Evolutionary conservation across 495 filamentous ascomycete genomes (phyloP), one percentile per base, ranked within the genome.

Genomic region (Hypoxylon lienhwacheense): DNA sequence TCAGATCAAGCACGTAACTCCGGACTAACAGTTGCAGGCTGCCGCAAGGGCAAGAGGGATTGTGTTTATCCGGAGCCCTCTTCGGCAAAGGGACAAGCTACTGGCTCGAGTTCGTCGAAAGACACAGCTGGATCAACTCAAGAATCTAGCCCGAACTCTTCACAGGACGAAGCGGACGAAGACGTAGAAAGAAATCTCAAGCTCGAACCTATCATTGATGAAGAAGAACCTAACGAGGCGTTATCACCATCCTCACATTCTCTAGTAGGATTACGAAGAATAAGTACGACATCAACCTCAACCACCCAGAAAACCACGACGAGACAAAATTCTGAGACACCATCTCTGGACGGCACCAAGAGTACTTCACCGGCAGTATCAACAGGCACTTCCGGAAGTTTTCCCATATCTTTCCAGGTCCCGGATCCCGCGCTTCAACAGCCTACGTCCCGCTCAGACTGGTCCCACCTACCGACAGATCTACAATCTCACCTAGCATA

Each of bases 11-110:
- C 8, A 25, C 26, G 2, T 15, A 7, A 25, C 12, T 43, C 29
- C 21, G 28, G 42, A 26, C 48, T 59, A 26, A 58, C 17, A 55
- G 19, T 41, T 11, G 35, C 51, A 89, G 86, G 89, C 59, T 96
- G 90, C 67, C 81, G 82, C 46, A 96, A 95, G 69, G 90, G 90
- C 25, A 86, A 81, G 53, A 78, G 91, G 66, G 88, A 91, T 25
- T 96, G 91, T 63, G 74, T 83, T 42, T 96, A 92, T 68, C 89
- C 90, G 7, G 86, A 87, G 28, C 78, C 83, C 14, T 65, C 80
- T n/a, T 71, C 79, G 19, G 49, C 77, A 20, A 78, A 82, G 66
- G 57, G 69, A 3, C 70, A 55, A 34, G 42, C 74, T 15, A 63
- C 71, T 33, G 74, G 72, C 58, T 62, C 71, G 11, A 67, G 71